Evolutionary conservation across 768 basidiomycete genomes (phyloP).

Genomic region (Mycena galericulata): DNA sequence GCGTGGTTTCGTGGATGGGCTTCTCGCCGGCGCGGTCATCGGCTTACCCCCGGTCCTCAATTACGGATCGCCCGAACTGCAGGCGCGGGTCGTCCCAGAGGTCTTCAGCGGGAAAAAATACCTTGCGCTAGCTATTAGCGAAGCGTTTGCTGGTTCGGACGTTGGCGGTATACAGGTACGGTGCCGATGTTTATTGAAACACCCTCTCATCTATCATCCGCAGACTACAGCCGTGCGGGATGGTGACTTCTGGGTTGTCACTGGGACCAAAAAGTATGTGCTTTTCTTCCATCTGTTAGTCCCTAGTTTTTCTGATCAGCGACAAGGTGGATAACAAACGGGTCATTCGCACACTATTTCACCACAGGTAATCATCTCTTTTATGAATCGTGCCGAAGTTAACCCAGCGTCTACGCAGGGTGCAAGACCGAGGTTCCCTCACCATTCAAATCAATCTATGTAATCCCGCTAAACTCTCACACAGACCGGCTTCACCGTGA

Average conservation of each 20-base stretch:
- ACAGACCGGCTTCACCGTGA: slow-evolving; percentile 79
- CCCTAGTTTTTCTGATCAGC: background rate
- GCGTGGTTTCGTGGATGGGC: slow-evolving; percentile 89
- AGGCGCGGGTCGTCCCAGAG: slow-evolving; percentile 77
- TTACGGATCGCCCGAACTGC: slow-evolving; percentile 82
- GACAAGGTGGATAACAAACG: slow-evolving; percentile 90
- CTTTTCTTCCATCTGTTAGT: background rate
- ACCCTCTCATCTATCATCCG: background rate
- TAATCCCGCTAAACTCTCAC: slow-evolving; percentile 1
- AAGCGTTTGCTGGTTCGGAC: slow-evolving; percentile 93
- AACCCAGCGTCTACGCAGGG: slow-evolving; percentile 38
- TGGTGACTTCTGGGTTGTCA: slow-evolving; percentile 89
- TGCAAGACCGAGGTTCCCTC: slow-evolving; percentile 73
- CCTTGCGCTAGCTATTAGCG: slow-evolving; percentile 91
- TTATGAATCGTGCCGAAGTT: too few relatives aligned
- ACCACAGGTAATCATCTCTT: slow-evolving; percentile 56
- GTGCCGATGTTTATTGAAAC: too few relatives aligned
- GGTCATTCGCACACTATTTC: slow-evolving; percentile 87
- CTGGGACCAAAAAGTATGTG: slow-evolving; percentile 90
- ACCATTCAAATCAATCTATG: background rate
- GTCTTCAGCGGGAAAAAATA: slow-evolving; percentile 84
- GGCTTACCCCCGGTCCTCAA: slow-evolving; percentile 93
- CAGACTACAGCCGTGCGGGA: slow-evolving; percentile 85
- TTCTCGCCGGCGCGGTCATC: slow-evolving; percentile 86
- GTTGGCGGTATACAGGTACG: slow-evolving; percentile 75